Evolutionary conservation across 2,329 filamentous ascomycete genomes (phyloP).

Genomic region (Ceratocystis papillata): DNA sequence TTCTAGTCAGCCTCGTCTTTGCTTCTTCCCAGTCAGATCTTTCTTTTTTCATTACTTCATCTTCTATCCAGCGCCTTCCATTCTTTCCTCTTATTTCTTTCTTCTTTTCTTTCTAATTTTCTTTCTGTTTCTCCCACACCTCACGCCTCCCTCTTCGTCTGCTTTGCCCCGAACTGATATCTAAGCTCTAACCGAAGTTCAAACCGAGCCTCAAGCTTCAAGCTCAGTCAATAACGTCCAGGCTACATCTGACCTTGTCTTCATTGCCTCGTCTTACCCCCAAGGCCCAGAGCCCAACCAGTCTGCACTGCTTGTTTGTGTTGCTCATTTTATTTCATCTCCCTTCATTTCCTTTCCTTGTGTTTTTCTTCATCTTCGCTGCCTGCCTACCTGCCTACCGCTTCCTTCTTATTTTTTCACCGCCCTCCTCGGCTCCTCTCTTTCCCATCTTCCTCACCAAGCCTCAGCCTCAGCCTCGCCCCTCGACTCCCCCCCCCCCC

Average conservation of each 20-base stretch:
- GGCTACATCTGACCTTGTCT: background rate
- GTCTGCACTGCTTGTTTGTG: background rate
- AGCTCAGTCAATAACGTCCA: background rate
- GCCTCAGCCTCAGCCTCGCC: too few relatives aligned
- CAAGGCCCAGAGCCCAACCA: too few relatives aligned
- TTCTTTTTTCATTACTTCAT: background rate
- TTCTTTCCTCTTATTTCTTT: background rate
- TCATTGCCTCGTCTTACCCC: background rate
- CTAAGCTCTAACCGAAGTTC: too few relatives aligned
- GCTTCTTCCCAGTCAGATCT: background rate
- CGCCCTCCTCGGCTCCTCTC: constrained; percentile 7
- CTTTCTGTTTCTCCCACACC: background rate
- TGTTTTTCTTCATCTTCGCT: constrained; percentile 1
- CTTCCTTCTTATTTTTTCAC: constrained; percentile 24
- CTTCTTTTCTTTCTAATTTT: background rate
- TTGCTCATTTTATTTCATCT: background rate
- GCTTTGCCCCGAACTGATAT: background rate
- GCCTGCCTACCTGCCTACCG: background rate
- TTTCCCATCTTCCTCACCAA: background rate
- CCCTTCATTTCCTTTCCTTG: background rate
- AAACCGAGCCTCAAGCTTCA: too few relatives aligned
- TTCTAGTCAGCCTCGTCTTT: background rate
- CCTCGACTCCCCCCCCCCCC: background rate
- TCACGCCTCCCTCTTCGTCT: background rate
- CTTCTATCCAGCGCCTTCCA: background rate